phyloP scores from a whole-genome alignment of 305 asterid species.

The Fraxinus albicans region DNA sequence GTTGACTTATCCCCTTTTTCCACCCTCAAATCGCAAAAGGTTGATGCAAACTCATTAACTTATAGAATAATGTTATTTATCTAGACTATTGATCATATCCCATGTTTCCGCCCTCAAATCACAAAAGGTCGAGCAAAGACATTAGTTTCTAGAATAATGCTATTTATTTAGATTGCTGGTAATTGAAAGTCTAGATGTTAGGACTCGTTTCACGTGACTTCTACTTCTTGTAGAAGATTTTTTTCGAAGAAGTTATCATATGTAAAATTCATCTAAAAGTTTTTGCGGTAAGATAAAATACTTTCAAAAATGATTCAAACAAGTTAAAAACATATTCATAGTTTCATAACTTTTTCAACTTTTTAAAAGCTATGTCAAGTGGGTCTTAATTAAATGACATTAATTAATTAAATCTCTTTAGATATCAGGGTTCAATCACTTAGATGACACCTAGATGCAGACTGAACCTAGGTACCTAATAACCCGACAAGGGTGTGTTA shows the following conservation, averaged over 20 bases:
- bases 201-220: neutral
- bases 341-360: neutral
- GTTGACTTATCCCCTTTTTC: conserved; percentile 22
- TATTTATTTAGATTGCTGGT: too few species aligned
- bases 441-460: neutral
- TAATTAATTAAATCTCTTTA: neutral
- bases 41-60: neutral
- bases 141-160: neutral
- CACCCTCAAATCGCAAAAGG: neutral
- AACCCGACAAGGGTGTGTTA: neutral
- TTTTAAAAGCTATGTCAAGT: neutral
- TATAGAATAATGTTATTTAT: too few species aligned
- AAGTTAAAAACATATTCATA: neutral
- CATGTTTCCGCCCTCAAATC: neutral
- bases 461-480: neutral
- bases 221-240: neutral
- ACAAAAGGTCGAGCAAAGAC: neutral
- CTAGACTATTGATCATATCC: neutral
- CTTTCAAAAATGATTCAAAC: neutral
- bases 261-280: neutral
- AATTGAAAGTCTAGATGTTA: neutral
- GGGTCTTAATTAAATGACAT: neutral
- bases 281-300: too few species aligned
- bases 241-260: neutral
- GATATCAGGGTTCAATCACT: neutral